Evolutionary conservation across 176 grass and related monocot genomes (phyloP).

Genomic region (Aechmea fasciata): DNA sequence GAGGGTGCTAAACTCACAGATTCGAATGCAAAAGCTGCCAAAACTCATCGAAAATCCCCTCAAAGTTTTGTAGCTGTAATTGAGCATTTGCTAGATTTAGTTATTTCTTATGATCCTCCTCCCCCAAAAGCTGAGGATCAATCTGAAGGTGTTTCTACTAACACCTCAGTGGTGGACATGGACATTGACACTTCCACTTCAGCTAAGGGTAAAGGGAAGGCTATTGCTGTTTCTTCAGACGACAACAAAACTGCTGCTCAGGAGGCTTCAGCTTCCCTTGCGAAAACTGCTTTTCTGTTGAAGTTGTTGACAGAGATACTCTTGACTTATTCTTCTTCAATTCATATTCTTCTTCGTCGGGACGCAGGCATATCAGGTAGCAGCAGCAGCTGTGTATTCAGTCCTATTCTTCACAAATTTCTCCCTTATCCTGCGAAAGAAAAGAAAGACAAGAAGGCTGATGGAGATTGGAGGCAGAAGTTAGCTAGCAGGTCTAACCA

Average conservation of each 20-base stretch:
- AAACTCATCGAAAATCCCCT: slow-evolving; percentile 77
- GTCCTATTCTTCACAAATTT: slow-evolving; percentile 78
- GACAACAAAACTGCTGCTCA: slow-evolving; percentile 56
- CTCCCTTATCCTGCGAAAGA: slow-evolving; percentile 54
- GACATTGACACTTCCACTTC: slow-evolving; percentile 68
- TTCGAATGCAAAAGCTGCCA: slow-evolving; percentile 41
- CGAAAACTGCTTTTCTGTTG: slow-evolving; percentile 68
- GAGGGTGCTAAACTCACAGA: slow-evolving; percentile 57
- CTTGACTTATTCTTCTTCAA: slow-evolving; percentile 80
- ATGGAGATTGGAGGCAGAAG: slow-evolving; percentile 95
- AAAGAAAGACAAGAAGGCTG: slow-evolving; percentile 88
- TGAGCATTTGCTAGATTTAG: slow-evolving; percentile 72
- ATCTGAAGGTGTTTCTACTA: slow-evolving; percentile 30
- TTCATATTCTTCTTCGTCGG: slow-evolving; percentile 80
- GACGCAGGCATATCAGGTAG: slow-evolving; percentile 40
- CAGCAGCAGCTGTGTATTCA: slow-evolving; percentile 54
- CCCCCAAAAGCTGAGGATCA: slow-evolving; percentile 43
- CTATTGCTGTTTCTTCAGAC: slow-evolving; percentile 44
- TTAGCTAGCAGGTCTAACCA: slow-evolving; percentile 76
- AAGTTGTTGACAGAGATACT: slow-evolving; percentile 90
- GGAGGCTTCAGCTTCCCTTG: slow-evolving; percentile 73
- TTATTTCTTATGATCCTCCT: slow-evolving; percentile 56
- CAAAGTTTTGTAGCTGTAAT: slow-evolving; percentile 85
- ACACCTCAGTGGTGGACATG: slow-evolving; percentile 58
- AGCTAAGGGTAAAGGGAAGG: slow-evolving; percentile 89